These are phyloP conservation scores for Trypanosoma grayi DNA, from an alignment of 208 protist genomes.

Conservation along the genomic window DNA sequence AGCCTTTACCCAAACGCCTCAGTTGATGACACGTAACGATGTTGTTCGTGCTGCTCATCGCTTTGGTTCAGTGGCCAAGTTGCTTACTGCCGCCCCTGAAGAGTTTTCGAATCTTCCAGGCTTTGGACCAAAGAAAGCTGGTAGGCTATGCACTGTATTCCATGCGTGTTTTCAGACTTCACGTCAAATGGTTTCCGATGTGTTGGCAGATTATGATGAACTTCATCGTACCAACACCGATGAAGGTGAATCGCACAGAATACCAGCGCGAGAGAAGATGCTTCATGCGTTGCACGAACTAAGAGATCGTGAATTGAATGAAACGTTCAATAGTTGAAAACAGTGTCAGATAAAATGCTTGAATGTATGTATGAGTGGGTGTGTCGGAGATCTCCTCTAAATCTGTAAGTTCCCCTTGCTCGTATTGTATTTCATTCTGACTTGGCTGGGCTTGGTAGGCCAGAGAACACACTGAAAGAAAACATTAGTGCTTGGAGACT, in stretches of 20 bases:
- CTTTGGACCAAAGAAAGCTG: slow-evolving; percentile 50
- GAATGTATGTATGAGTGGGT: too few relatives aligned
- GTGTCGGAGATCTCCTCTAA: too few relatives aligned
- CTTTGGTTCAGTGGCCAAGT: slow-evolving; percentile 48
- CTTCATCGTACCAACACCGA: background rate
- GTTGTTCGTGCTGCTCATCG: slow-evolving; percentile 61
- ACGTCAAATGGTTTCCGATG: slow-evolving; percentile 34
- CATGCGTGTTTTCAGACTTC: slow-evolving; percentile 52
- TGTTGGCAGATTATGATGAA: slow-evolving; percentile 16
- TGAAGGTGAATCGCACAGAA: background rate
- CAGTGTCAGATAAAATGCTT: too few relatives aligned
- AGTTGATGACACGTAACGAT: slow-evolving; percentile 59
- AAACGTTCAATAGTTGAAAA: slow-evolving; percentile 2
- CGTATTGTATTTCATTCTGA: too few relatives aligned
- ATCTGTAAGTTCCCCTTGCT: too few relatives aligned
- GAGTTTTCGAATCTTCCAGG: slow-evolving; percentile 42
- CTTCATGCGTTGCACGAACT: slow-evolving; percentile 25
- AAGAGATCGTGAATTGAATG: slow-evolving; percentile 34
- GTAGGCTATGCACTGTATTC: slow-evolving; percentile 51
- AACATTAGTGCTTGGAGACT: too few relatives aligned
- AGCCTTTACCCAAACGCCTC: slow-evolving; percentile 71
- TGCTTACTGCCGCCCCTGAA: slow-evolving; percentile 37
- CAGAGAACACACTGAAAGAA: too few relatives aligned
- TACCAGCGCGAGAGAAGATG: slow-evolving; percentile 29
- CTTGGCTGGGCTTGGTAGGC: too few relatives aligned